A percentile compares a stretch with the other conserved stretches of the same genome.
These are phyloP conservation scores for Backusella circina DNA, from an alignment of 192 early-diverging fungal species.

Conservation along the genomic window DNA sequence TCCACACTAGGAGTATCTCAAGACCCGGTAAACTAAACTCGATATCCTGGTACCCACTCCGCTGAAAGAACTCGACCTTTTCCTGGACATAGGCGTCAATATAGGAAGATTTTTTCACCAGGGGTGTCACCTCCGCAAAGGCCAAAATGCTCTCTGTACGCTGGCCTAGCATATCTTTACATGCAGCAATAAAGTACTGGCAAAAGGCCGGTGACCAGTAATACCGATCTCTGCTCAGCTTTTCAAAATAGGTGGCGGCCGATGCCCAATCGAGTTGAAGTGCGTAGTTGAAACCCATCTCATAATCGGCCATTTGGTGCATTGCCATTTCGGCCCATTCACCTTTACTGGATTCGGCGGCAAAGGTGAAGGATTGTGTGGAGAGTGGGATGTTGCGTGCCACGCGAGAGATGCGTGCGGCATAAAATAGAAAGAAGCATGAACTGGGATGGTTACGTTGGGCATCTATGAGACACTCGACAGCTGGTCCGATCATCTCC, in stretches of 20 bases:
- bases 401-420: constrained; percentile 41
- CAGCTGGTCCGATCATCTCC: constrained; percentile 20
- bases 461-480: constrained; percentile 38
- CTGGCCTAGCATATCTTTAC: constrained; percentile 47
- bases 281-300: constrained; percentile 44
- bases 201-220: constrained; percentile 50
- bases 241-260: constrained; percentile 36
- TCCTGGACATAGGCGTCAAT: constrained; percentile 43
- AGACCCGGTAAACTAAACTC: constrained; percentile 42
- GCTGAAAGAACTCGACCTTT: constrained; percentile 38
- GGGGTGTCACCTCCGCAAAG: constrained; percentile 43
- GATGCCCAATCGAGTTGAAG: constrained; percentile 41
- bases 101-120: constrained; percentile 35
- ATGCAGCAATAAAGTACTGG: constrained; percentile 41
- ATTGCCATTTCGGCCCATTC: constrained; percentile 38
- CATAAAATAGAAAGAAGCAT: constrained; percentile 46
- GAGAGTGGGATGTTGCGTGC: constrained; percentile 19
- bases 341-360: constrained; percentile 10
- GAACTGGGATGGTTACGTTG: constrained; percentile 40
- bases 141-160: constrained; percentile 65
- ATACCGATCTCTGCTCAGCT: constrained; percentile 30
- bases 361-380: constrained; percentile 21
- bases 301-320: constrained; percentile 39
- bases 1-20: constrained; percentile 45
- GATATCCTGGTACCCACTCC: constrained; percentile 23